Base-by-base conservation (phyloP, 768 basidiomycete species). In the Tylopilus rubrobrunneus region DNA sequence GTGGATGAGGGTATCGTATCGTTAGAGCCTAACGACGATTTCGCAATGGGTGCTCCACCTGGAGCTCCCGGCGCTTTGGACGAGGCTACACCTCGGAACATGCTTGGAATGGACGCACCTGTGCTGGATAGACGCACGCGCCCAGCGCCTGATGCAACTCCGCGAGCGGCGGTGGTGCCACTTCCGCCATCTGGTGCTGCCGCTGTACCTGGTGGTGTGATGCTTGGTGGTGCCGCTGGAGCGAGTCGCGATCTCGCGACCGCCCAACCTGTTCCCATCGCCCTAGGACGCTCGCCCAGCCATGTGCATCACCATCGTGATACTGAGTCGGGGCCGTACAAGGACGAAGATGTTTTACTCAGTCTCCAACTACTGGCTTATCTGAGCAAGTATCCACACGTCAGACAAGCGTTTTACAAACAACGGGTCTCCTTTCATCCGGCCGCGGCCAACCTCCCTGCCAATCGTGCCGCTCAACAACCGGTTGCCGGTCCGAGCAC, bases 381-480 rank as follows among this genome's bases (percentile, higher is more conserved):
- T 67, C 78, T 98, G 17, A 92, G 89, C 73, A 98, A 99, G 71
- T 98, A 99, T 67, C 94, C 97, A 1, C 96, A 98, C 68, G 96
- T 98, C 4, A 78, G 97, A 10, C 87, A 94, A 63, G 92, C 94
- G 7, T 98, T 99, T 67, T 97, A 98, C 68, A 91, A 92, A 67
- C 86, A 84, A 1, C 79, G 90, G 1, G 72, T 76, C n/a, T 81
- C 84, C n/a, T 92, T 91, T 69, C 89, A 90, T 62, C 89, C 89
- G 0, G 89, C 87, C 9, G 82, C 82, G 28, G 75, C 79, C 7
- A 73, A 73, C 44, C 61, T 78, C 15, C 63, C 71, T 10, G 62
- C 68, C 7, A 68, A 67, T 12, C 63, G 73, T 28, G 55, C 59
- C 40, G 59, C 52, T 36, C 65, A 57, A 23, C 64, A 67, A 47